A percentile compares a stretch with the other conserved stretches of the same genome.
phyloP scores from a whole-genome alignment of 495 filamentous ascomycete genomes.

The Pseudotulostoma volvatum region DNA sequence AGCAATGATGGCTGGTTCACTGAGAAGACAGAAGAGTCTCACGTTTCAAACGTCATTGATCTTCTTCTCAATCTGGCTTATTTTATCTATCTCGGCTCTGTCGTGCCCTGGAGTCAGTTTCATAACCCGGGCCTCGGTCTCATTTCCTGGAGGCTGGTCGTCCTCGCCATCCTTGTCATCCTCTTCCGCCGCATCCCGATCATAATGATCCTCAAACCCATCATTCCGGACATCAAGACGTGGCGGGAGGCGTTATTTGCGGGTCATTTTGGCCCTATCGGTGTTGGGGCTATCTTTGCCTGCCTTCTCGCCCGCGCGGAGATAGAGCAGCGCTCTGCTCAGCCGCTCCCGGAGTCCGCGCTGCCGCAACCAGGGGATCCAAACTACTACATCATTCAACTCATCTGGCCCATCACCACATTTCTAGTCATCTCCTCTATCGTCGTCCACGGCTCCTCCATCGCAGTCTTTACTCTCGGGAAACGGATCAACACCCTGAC shows the following conservation, averaged over 20 bases:
- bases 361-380: constrained; percentile 34
- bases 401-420: constrained; percentile 93
- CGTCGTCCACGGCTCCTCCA: constrained; percentile 88
- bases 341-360: constrained; percentile 49
- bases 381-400: constrained; percentile 52
- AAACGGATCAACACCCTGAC: constrained; percentile 97
- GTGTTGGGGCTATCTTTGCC: constrained; percentile 92
- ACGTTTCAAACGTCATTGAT: constrained; percentile 99
- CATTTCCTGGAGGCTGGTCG: constrained; percentile 71
- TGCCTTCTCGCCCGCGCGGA: constrained; percentile 84
- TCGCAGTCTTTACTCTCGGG: constrained; percentile 94
- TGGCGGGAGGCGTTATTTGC: constrained; percentile 98
- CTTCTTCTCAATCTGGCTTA: constrained; percentile 91
- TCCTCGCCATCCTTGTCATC: constrained; percentile 81
- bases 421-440: constrained; percentile 94
- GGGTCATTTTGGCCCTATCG: constrained; percentile 96
- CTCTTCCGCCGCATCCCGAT: constrained; percentile 94
- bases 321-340: constrained; percentile 53
- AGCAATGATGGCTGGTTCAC: constrained; percentile 99
- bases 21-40: constrained; percentile 94
- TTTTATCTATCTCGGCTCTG: constrained; percentile 93
- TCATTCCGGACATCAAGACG: constrained; percentile 94
- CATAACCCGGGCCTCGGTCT: constrained; percentile 55
- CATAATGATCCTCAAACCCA: constrained; percentile 79
- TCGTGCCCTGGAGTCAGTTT: constrained; percentile 87